Conservation (phyloP, 495 filamentous ascomycete species). For the Hypoxylon rickii region DNA sequence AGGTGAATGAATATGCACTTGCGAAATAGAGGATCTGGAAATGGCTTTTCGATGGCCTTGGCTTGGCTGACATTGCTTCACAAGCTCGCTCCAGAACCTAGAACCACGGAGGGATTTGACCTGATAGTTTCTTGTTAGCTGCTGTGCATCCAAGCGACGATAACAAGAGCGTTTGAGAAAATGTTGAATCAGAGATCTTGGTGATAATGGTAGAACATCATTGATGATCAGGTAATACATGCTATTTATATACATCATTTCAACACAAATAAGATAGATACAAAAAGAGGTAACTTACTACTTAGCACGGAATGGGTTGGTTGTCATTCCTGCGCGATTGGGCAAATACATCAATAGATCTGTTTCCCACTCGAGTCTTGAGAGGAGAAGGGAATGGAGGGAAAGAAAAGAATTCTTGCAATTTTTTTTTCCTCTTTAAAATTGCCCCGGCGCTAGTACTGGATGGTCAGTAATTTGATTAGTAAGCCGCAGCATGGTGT, state of each 20-base stretch:
- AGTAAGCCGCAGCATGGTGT: constrained; percentile 10
- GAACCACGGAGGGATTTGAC: background rate
- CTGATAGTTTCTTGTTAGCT: constrained; percentile 30
- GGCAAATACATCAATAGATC: too few species aligned
- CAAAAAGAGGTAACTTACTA: constrained; percentile 23
- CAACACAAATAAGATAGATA: constrained; percentile 13
- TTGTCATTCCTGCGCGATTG: too few species aligned
- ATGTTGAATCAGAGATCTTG: constrained; percentile 63
- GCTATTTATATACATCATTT: constrained; percentile 59
- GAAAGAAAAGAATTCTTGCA: constrained; percentile 10
- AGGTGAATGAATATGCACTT: constrained; percentile 72
- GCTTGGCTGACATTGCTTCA: constrained; percentile 36
- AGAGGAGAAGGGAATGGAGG: background rate
- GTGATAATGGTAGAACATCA: constrained; percentile 57
- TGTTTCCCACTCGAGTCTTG: too few species aligned
- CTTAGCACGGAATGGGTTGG: too few species aligned
- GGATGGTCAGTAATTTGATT: constrained; percentile 1
- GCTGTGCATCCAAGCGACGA: constrained; percentile 6
- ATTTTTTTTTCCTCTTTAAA: background rate
- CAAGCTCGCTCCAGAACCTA: constrained; percentile 9
- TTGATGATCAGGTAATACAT: constrained; percentile 70
- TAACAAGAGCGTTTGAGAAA: constrained; percentile 22
- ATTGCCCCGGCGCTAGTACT: constrained; percentile 4
- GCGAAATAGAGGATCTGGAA: constrained; percentile 92
- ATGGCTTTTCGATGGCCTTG: constrained; percentile 55